A percentile compares a stretch with the other conserved stretches of the same genome.
phyloP scores from a whole-genome alignment of 139 green algal genomes.

The Coelastrella sp. region DNA sequence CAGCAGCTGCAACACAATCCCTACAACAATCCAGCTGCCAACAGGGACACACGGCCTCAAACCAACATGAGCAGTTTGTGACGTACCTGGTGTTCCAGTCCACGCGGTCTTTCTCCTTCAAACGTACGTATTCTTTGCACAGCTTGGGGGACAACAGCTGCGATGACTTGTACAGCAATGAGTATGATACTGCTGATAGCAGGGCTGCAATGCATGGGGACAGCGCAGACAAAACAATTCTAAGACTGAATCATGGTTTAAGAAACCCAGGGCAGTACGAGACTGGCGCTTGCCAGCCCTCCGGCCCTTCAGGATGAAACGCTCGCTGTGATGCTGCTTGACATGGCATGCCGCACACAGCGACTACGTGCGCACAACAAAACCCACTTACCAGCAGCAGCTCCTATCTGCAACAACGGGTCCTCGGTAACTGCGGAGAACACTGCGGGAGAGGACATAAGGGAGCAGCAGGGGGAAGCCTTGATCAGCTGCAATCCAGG shows the following conservation, averaged over 20 bases:
- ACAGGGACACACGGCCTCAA: neutral
- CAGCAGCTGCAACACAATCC: neutral
- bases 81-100: slow-evolving; percentile 39
- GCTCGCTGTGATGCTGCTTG: neutral
- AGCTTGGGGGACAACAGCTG: slow-evolving; percentile 35
- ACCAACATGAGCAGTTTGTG: neutral
- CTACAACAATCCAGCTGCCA: neutral
- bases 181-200: slow-evolving; percentile 24
- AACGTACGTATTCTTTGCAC: neutral
- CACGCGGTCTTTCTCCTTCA: slow-evolving; percentile 24
- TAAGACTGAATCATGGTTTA: neutral
- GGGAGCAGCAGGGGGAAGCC: neutral
- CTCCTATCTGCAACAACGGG: neutral
- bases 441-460: neutral
- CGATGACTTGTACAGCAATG: slow-evolving; percentile 28
- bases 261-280: neutral
- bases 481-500: neutral
- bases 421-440: neutral
- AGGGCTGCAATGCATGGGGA: neutral
- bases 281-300: neutral
- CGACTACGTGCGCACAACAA: neutral
- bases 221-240: neutral
- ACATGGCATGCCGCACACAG: neutral
- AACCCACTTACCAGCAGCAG: neutral
- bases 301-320: neutral